A percentile compares a stretch with the other conserved stretches of the same genome.
Evolutionary conservation across 2,329 filamentous ascomycete genomes (phyloP).

Genomic region (Zopfia rhizophila): DNA sequence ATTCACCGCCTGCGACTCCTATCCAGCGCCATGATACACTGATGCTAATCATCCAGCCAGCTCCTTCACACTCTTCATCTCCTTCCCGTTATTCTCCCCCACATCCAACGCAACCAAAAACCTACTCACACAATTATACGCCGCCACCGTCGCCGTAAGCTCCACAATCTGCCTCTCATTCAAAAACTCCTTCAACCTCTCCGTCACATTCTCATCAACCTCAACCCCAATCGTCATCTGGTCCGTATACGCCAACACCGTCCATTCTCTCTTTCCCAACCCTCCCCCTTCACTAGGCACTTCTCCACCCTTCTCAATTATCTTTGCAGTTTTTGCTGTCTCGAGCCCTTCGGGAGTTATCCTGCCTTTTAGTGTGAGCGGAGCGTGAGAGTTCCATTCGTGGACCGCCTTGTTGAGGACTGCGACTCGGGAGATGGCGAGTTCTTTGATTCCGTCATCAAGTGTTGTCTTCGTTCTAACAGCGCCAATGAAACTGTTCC

Average conservation of each 20-base stretch:
- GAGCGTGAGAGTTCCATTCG: conserved; percentile 84
- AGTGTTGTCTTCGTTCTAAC: conserved; percentile 66
- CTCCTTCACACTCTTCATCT: conserved; percentile 46
- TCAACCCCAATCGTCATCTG: conserved; percentile 82
- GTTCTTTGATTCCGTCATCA: conserved; percentile 69
- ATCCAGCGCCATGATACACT: too few relatives aligned
- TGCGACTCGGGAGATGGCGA: conserved; percentile 85
- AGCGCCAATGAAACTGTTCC: conserved; percentile 68
- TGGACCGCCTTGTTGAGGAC: conserved; percentile 85
- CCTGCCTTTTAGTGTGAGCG: conserved; percentile 67
- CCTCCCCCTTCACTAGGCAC: conserved; percentile 56
- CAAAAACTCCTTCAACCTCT: conserved; percentile 68
- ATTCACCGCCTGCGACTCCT: too few relatives aligned
- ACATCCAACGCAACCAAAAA: conserved; percentile 84
- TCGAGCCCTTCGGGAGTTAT: conserved; percentile 69
- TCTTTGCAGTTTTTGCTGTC: conserved; percentile 51
- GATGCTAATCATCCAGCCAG: conserved; percentile 1
- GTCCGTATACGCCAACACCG: conserved; percentile 78
- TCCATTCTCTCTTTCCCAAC: conserved; percentile 64
- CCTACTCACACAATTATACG: conserved; percentile 85
- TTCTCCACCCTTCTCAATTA: conserved; percentile 30
- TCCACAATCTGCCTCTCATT: conserved; percentile 79
- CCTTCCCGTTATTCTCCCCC: conserved; percentile 53
- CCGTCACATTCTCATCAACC: conserved; percentile 75
- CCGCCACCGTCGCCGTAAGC: conserved; percentile 80